Conservation (phyloP, 345 rosid genomes). For the Salix viminalis region DNA sequence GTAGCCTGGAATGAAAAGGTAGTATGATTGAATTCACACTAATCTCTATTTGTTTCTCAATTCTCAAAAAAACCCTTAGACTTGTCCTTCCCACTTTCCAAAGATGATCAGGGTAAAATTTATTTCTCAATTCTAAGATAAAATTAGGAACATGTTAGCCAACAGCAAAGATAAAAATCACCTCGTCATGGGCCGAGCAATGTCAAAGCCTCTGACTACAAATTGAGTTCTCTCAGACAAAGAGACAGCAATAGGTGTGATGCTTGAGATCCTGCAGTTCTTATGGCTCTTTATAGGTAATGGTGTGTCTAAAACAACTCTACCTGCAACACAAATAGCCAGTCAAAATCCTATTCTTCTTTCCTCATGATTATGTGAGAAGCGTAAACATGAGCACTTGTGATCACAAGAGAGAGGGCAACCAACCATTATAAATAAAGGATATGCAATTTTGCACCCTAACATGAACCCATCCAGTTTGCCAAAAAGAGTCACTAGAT, state of each 20-base stretch:
- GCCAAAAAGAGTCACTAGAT: slow-evolving; percentile 74
- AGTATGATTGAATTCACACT: not conserved
- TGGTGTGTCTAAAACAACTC: slow-evolving; percentile 65
- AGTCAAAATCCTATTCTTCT: slow-evolving; percentile 7
- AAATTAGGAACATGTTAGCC: not conserved
- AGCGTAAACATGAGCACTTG: not conserved
- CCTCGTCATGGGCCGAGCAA: slow-evolving; percentile 63
- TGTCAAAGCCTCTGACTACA: slow-evolving; percentile 69
- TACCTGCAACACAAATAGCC: slow-evolving; percentile 35
- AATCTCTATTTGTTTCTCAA: not conserved
- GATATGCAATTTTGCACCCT: slow-evolving; percentile 73
- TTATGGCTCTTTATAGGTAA: slow-evolving; percentile 53
- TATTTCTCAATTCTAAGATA: not conserved
- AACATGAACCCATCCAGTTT: slow-evolving; percentile 76
- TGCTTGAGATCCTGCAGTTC: slow-evolving; percentile 52
- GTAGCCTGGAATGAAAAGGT: slow-evolving; percentile 50
- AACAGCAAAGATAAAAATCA: slow-evolving; percentile 13
- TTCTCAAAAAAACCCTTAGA: not conserved
- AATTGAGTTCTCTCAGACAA: slow-evolving; percentile 55
- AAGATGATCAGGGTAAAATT: not conserved
- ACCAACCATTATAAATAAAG: slow-evolving; percentile 65
- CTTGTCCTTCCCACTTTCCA: not conserved
- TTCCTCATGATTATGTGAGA: not conserved
- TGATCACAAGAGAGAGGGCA: slow-evolving; percentile 4
- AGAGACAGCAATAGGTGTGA: slow-evolving; percentile 75